Percentiles rank a stretch among this genome's conserved stretches.
phyloP scores from a whole-genome alignment of 2,329 filamentous ascomycete genomes.

The Teratosphaeria viscida region DNA sequence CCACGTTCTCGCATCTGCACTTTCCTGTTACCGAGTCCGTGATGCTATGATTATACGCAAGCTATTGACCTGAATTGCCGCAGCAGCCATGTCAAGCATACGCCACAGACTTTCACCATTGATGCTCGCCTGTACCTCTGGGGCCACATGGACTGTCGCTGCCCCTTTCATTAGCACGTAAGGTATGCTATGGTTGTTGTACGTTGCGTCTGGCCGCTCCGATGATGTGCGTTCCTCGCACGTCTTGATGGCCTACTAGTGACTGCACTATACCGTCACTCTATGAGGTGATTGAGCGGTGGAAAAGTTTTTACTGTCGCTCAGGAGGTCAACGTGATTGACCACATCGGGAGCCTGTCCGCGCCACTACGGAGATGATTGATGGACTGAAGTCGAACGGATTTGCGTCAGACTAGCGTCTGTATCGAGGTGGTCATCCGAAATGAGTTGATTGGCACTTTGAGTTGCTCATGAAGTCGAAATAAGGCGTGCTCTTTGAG shows the following conservation, averaged over 20 bases:
- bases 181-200: too few species aligned
- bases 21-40: background rate
- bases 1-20: background rate
- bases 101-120: background rate
- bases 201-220: too few species aligned
- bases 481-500: background rate
- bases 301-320: too few species aligned
- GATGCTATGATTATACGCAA: background rate
- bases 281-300: background rate
- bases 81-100: background rate
- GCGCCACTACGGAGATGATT: too few species aligned
- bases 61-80: background rate
- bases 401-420: background rate
- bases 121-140: background rate
- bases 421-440: background rate
- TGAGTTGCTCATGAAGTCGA: background rate
- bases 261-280: background rate
- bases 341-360: too few species aligned
- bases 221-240: background rate
- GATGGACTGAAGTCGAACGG: too few species aligned
- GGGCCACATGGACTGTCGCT: too few species aligned
- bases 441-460: background rate
- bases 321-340: background rate
- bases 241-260: background rate
- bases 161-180: too few species aligned